Conservation (phyloP, 768 basidiomycete genomes). For the Phlegmacium glaucopus region DNA sequence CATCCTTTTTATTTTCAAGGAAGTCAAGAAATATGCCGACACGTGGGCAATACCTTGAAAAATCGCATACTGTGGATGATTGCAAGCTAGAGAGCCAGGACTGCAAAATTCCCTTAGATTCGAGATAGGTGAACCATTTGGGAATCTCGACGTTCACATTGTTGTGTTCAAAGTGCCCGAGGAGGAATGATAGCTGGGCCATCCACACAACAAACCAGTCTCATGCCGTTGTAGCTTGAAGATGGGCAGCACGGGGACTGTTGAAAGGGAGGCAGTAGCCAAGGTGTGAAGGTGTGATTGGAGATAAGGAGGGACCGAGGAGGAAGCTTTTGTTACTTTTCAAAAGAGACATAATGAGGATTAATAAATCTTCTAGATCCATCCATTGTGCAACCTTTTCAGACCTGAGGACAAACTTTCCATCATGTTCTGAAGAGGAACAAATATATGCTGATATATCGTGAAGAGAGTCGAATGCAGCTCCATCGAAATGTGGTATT, state of each 20-base stretch:
- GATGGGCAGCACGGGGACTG: neutral
- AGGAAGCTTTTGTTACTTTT: neutral
- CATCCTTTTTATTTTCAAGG: neutral
- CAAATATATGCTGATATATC: neutral
- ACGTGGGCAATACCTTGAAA: neutral
- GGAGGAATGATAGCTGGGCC: neutral
- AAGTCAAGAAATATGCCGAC: slow-evolving; percentile 2
- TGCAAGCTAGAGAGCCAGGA: neutral
- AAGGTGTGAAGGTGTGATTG: neutral
- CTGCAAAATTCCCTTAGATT: neutral
- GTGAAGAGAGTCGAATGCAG: slow-evolving; percentile 1
- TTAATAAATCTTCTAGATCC: neutral
- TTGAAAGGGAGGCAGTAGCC: neutral
- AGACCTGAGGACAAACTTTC: neutral
- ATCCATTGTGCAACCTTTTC: neutral
- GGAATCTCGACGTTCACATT: neutral
- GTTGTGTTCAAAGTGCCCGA: neutral
- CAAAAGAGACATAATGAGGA: neutral
- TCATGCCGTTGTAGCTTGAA: neutral
- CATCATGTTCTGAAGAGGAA: neutral
- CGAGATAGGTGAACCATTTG: neutral
- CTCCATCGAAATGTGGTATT: neutral
- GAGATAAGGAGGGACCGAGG: neutral
- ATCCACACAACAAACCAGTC: slow-evolving; percentile 11
- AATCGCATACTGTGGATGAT: neutral